phyloP scores from a whole-genome alignment of 805 yeast genomes.

The Cyberlindnera misumaiensis region DNA sequence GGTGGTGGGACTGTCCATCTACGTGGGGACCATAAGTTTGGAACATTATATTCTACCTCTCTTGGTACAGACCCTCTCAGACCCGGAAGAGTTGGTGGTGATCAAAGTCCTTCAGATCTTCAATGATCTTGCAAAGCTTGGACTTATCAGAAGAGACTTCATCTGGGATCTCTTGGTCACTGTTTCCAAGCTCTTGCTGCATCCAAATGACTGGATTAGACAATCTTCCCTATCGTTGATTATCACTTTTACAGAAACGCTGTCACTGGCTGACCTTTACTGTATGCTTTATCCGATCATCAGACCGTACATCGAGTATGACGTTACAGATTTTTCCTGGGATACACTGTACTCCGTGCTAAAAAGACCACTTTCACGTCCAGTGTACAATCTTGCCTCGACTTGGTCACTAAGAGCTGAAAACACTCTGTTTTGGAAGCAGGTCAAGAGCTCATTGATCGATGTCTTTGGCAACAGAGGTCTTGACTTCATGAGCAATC shows the following conservation, averaged over 20 bases:
- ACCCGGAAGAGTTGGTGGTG: slow-evolving; percentile 77
- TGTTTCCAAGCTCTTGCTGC: slow-evolving; percentile 56
- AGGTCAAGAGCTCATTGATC: slow-evolving; percentile 27
- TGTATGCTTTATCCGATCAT: slow-evolving; percentile 81
- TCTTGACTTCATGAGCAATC: slow-evolving; percentile 26
- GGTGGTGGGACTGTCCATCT: slow-evolving; percentile 67
- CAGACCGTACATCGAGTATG: slow-evolving; percentile 70
- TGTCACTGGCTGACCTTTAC: slow-evolving; percentile 71
- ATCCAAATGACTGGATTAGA: slow-evolving; percentile 84
- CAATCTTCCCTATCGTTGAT: slow-evolving; percentile 59
- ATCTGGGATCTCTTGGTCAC: slow-evolving; percentile 49
- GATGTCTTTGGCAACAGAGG: slow-evolving; percentile 43
- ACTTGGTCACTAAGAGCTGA: slow-evolving; percentile 66
- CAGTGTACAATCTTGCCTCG: slow-evolving; percentile 55
- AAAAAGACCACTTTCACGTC: slow-evolving; percentile 58
- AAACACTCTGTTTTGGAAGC: slow-evolving; percentile 78
- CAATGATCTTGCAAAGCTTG: slow-evolving; percentile 48
- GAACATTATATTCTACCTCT: slow-evolving; percentile 88
- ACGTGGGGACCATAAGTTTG: slow-evolving; percentile 72
- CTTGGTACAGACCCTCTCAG: slow-evolving; percentile 74
- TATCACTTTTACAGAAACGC: slow-evolving; percentile 51
- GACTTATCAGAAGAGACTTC: slow-evolving; percentile 43
- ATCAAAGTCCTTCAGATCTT: slow-evolving; percentile 58
- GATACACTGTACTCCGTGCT: slow-evolving; percentile 59
- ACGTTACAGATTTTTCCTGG: slow-evolving; percentile 62